Conservation (phyloP, 208 protist species). For the Leishmania braziliensis region DNA sequence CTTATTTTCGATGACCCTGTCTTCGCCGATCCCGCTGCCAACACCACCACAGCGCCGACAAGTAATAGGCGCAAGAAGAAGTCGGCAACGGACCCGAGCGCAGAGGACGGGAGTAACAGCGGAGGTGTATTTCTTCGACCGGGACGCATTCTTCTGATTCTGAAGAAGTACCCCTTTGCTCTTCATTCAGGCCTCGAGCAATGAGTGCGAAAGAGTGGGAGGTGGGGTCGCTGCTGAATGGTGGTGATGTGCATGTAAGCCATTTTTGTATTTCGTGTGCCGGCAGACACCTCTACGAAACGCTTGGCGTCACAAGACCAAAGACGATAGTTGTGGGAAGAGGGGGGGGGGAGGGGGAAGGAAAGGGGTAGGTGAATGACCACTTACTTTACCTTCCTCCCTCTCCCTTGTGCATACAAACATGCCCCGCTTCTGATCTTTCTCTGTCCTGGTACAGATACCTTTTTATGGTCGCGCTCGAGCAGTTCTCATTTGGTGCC, state of each 20-base stretch:
- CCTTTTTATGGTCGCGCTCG: not conserved
- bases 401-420: not conserved
- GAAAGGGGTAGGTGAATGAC: not conserved
- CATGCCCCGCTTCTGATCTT: no score
- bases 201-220: constrained; percentile 6
- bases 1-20: constrained; percentile 56
- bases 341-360: not conserved
- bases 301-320: not conserved
- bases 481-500: not conserved
- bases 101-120: not conserved
- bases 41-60: not conserved
- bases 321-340: not conserved
- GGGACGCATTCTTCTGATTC: constrained; percentile 44
- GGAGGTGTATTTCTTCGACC: constrained; percentile 11
- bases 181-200: constrained; percentile 57
- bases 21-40: constrained; percentile 32
- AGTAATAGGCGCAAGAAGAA: constrained; percentile 21
- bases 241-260: not conserved
- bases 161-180: constrained; percentile 77
- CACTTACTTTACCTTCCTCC: not conserved
- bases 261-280: not conserved
- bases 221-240: not conserved
- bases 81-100: constrained; percentile 7
- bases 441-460: not conserved
- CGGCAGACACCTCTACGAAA: not conserved